A percentile compares a stretch with the other conserved stretches of the same genome.
phyloP scores from a whole-genome alignment of 148 eudicot genomes.

The Diospyros kaki region DNA sequence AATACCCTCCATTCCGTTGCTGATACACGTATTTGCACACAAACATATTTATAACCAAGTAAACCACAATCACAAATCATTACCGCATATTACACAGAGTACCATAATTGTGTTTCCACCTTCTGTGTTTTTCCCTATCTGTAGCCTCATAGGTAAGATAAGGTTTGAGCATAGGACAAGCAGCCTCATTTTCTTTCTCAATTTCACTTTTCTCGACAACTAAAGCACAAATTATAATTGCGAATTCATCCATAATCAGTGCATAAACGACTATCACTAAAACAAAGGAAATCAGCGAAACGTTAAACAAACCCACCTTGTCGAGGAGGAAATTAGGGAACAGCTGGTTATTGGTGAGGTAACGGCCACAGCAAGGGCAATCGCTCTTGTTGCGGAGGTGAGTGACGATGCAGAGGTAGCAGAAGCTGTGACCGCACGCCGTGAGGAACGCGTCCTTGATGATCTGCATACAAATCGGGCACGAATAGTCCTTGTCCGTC shows the following conservation, averaged over 20 bases:
- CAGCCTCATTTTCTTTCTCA: not conserved
- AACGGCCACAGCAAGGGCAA: conserved; percentile 74
- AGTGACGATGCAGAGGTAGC: conserved; percentile 75
- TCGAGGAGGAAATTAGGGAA: conserved; percentile 87
- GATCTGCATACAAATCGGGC: conserved; percentile 55
- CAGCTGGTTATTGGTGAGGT: conserved; percentile 48
- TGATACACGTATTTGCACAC: not conserved
- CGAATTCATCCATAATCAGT: not conserved
- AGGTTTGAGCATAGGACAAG: not conserved
- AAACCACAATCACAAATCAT: not conserved
- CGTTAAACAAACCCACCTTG: conserved; percentile 40
- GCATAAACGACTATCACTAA: not conserved
- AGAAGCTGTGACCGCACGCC: conserved; percentile 84
- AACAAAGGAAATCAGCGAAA: not conserved
- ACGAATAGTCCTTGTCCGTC: conserved; percentile 45
- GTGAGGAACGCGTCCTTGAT: conserved; percentile 71
- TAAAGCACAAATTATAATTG: not conserved
- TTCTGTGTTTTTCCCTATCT: not conserved
- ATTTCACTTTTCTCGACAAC: not conserved
- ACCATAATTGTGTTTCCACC: not conserved
- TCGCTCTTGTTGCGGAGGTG: conserved; percentile 67
- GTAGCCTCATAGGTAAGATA: not conserved
- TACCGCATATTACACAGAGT: not conserved
- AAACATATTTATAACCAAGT: not conserved
- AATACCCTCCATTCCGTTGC: not conserved